Evolutionary conservation across 108 stramenopile genomes (phyloP).

Genomic region (Conticribra weissflogii): DNA sequence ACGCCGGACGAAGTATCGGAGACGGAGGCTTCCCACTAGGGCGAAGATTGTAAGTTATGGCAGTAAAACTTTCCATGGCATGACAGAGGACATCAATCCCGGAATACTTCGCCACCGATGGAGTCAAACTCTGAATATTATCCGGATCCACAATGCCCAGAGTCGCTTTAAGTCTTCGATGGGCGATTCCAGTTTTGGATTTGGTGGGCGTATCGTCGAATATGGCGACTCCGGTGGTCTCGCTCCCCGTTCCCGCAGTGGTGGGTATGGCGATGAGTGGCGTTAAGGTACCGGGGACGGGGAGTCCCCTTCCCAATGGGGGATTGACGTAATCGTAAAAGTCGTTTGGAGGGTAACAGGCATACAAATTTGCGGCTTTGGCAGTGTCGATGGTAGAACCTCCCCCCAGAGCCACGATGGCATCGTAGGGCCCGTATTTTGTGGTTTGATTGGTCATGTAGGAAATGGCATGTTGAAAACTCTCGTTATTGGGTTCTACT

Average conservation of each 20-base stretch:
- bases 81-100: conserved; percentile 69
- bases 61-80: conserved; percentile 65
- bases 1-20: conserved; percentile 50
- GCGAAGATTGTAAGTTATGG: conserved; percentile 44
- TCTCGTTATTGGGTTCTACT: conserved; percentile 54
- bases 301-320: conserved; percentile 53
- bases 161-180: conserved; percentile 54
- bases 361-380: conserved; percentile 65
- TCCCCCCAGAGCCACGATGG: conserved; percentile 68
- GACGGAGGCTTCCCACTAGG: conserved; percentile 43
- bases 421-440: conserved; percentile 40
- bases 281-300: conserved; percentile 41
- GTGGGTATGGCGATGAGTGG: conserved; percentile 70
- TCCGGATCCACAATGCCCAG: conserved; percentile 64
- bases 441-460: conserved; percentile 31
- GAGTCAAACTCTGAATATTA: conserved; percentile 47
- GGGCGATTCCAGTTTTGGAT: conserved; percentile 60
- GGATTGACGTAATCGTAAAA: conserved; percentile 69
- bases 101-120: conserved; percentile 49
- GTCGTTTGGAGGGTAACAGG: conserved; percentile 38
- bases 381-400: conserved; percentile 71
- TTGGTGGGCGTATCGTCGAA: conserved; percentile 61
- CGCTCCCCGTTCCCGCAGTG: conserved; percentile 67
- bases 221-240: conserved; percentile 65
- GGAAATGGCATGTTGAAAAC: conserved; percentile 53